Conservation (phyloP, 768 basidiomycete species). For the Rhizopogon sp. region DNA sequence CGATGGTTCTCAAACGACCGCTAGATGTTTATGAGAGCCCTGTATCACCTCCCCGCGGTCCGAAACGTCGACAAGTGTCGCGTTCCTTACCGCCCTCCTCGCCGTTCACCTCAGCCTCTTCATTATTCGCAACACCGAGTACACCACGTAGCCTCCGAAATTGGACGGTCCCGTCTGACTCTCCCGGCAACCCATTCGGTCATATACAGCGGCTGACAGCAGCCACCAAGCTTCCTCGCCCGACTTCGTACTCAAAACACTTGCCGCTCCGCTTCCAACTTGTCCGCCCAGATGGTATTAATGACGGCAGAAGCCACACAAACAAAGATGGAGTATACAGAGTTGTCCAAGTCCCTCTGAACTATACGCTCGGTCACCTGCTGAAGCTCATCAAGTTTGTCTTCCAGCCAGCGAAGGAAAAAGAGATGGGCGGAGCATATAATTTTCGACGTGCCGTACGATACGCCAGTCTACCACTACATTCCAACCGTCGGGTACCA, state of each 20-base stretch:
- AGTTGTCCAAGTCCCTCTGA: constrained; percentile 64
- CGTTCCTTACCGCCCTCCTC: constrained; percentile 22
- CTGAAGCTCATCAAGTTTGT: constrained; percentile 58
- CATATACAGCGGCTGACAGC: constrained; percentile 40
- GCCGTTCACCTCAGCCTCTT: constrained; percentile 22
- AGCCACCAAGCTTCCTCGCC: constrained; percentile 33
- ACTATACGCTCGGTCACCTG: constrained; percentile 65
- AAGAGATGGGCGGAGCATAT: constrained; percentile 17
- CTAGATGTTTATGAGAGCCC: constrained; percentile 21
- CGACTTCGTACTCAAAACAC: constrained; percentile 54
- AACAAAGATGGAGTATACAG: constrained; percentile 52
- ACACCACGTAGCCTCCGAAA: constrained; percentile 31
- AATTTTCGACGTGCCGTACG: constrained; percentile 17
- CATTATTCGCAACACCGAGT: constrained; percentile 25
- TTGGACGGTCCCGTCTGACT: constrained; percentile 52
- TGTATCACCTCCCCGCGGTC: constrained; percentile 24
- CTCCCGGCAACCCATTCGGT: constrained; percentile 68
- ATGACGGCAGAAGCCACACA: constrained; percentile 9
- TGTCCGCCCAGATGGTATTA: constrained; percentile 27
- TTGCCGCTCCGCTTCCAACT: constrained; percentile 62
- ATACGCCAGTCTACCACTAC: constrained; percentile 14
- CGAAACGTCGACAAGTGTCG: constrained; percentile 18
- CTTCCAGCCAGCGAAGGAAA: constrained; percentile 33
- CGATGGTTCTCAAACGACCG: constrained; percentile 26
- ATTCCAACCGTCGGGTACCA: background rate